Percentiles rank a stretch among this genome's conserved stretches.
Evolutionary conservation across 176 grass and related monocot genomes (phyloP).

Genomic region (Carex scoparia): DNA sequence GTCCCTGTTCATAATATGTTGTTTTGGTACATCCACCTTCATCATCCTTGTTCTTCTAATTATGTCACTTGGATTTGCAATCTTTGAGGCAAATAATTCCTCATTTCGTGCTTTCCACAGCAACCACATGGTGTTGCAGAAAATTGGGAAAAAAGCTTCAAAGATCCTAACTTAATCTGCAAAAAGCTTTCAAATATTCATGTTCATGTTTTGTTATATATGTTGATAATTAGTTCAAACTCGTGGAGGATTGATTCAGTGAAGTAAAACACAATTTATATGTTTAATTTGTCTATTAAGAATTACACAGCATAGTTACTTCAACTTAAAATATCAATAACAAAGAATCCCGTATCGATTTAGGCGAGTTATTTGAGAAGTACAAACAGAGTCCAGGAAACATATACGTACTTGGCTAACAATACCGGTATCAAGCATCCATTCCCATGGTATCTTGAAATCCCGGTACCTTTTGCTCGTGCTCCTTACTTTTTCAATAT

Average conservation of each 20-base stretch:
- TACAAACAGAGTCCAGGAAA: constrained; percentile 8
- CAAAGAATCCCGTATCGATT: constrained; percentile 1
- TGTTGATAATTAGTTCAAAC: neutral
- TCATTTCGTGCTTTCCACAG: no score
- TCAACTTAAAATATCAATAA: neutral
- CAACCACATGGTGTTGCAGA: no score
- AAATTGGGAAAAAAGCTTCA: constrained; percentile 45
- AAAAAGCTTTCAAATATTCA: constrained; percentile 17
- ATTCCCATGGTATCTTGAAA: constrained; percentile 90
- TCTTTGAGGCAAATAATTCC: no score
- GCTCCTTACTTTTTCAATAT: constrained; percentile 65
- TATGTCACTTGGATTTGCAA: no score
- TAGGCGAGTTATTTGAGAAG: constrained; percentile 1
- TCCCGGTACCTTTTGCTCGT: constrained; percentile 71
- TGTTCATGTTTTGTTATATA: neutral
- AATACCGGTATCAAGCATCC: constrained; percentile 92
- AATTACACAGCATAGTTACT: neutral
- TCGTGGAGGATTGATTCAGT: no score
- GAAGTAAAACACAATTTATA: neutral
- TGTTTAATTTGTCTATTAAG: constrained; percentile 9
- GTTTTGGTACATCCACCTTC: no score
- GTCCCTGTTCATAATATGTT: no score
- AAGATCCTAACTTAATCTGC: constrained; percentile 78
- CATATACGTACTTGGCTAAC: constrained; percentile 58
- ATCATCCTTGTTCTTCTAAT: no score